Base-by-base conservation (phyloP, 352 stramenopile genomes). In the Phytopythium cucurbitacearum region DNA sequence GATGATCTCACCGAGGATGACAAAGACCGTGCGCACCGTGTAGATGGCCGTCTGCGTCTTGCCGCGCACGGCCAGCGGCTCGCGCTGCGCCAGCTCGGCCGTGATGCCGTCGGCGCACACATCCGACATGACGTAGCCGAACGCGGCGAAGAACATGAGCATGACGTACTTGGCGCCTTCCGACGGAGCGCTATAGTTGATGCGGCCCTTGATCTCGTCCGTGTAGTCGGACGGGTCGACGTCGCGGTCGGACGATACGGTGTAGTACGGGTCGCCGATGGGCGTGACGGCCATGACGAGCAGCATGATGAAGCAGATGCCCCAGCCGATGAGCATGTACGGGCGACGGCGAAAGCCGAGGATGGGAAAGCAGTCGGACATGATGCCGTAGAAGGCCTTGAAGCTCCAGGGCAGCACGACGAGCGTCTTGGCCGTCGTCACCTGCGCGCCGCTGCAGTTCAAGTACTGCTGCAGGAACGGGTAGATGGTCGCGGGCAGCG, bases 291-390 rank as follows among this genome's bases (percentile, higher is more conserved):
- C 58, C 56, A 80, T 71, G 45, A 74, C 41, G 16, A 73, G 3
- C 1, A 73, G 54, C 54, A 64, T 65, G 1, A 64, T 10, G 28
- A 65, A 45, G 38, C 51, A 74, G 2, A 69, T 16, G 3, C 40
- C 16, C 67, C 67, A 76, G 15, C 67, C 67, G 8, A 76, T 45
- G n/a, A 76, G 53, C 57, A 76, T 72, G 48, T 59, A 76, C 3
- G 67, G 62, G 48, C 67, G 67, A 53, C 67, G 64, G 28, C 67
- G 67, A 48, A 69, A 73, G 32, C 67, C 67, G 21, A 58, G 59
- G 58, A 92, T 74, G 6, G 81, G 85, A 15, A 82, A 67, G 45
- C 80, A 92, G 60, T 92, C 84, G 9, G 68, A 68, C 9, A 68
- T 28, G 15, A 60, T 57, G 11, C 56, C 59, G 45, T 63, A 67